Evolutionary conservation across 768 basidiomycete species (phyloP), one percentile per base, ranked within the genome.

Genomic region (Tulasnella sp.): DNA sequence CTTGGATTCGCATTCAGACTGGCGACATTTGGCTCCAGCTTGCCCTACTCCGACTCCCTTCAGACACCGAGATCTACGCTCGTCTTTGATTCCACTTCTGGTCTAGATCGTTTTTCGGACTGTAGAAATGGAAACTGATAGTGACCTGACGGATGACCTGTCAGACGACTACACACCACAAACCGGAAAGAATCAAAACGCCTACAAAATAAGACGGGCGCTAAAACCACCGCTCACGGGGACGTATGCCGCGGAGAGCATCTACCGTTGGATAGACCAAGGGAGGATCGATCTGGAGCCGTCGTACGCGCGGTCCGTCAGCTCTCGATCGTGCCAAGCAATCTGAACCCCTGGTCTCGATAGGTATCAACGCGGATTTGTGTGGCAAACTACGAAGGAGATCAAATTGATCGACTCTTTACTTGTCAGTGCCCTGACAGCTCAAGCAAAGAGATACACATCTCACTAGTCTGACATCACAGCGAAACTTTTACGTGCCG

Each of bases 301-400:
- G 7, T 30, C 48, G 57, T 59, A 48, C 27, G 57, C 41, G 17
- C 30, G 24, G 8, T 46, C 22, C 42, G 10, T 22, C 21, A 42
- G 9, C n/a, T 24, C 12, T 45, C 22, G 22, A 46, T 15, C 45
- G 8, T n/a, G 45, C 11, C 21, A 21, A 7, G 5, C 5, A 22
- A 48, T 48, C 44, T 19, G 27, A 50, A 19, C 11, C 49, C 22
- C 31, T 19, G 27, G 11, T 53, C 7, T 5, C 31, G 52, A 24
- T 19, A 59, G 57, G 12, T 59, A 59, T 29, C 57, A 59, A 41
- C 57, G 57, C 4, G 83, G 82, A 49, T 80, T 90, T 41, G 88
- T 91, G 0, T 91, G 87, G 88, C 75, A 84, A 0, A 83, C 86
- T 61, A 64, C 73, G 2, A 88, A 89, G 69, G 85, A 88, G 68